Evolutionary conservation across 352 stramenopile species (phyloP), one percentile per base, ranked within the genome.

Genomic region (Pythium monospermum): DNA sequence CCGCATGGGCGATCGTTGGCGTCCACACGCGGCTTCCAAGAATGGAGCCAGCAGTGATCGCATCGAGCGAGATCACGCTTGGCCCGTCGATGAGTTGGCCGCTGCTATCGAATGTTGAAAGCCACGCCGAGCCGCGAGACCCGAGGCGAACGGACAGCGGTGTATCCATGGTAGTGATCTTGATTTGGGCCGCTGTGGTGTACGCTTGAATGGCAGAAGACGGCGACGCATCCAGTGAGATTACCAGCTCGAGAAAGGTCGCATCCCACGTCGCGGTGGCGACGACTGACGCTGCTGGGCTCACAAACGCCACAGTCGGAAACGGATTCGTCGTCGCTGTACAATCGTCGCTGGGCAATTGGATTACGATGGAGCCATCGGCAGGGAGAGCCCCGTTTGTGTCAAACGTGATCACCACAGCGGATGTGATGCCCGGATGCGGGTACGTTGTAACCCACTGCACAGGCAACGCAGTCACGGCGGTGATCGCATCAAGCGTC

Each of bases 61-160:
- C 61, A 30, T 83, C 74, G 35, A 87, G 45, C 7, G 53, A 18
- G n/a, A 85, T 31, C 6, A 27, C 7, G 35, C 56, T 77, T 8
- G 74, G 71, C 0, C 74, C 74, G 42, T 87, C 76, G n/a, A 87
- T 85, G 7, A 65, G 2, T 22, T 70, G 41, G 4, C 66, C 68
- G 22, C 45, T 28, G 7, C 59, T 21, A 42, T 87, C 73, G 12
- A 68, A 71, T 11, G 72, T 87, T 18, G 65, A 67, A 13, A 84
- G 31, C 1, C 58, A 59, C 3, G 59, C 68, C 12, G 55, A 35
- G 6, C 41, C 27, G 51, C 62, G 57, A 1, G 32, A 57, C 1
- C 44, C 57, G 23, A 15, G n/a, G 7, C 76, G 69, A 4, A 73
- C 58, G 0, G 71, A 83, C 0, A 49, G 16, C 12, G 73, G 76